phyloP scores from a whole-genome alignment of 768 basidiomycete species.

The Cubamyces sp. region DNA sequence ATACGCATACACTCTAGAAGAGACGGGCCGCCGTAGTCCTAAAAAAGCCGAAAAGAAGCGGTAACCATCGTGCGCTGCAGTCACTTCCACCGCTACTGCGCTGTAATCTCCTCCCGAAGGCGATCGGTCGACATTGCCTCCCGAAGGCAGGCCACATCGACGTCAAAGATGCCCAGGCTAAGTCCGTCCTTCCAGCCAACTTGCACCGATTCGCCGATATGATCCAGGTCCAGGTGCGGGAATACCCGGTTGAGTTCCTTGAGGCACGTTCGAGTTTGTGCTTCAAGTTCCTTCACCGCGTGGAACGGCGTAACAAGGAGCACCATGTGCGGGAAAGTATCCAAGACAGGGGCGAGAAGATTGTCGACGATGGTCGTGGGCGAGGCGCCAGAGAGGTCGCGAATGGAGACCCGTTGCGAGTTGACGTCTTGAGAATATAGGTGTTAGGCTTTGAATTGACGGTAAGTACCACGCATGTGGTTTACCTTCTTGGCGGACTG shows the following conservation, averaged over 20 bases:
- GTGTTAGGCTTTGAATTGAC: neutral
- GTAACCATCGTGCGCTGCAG: neutral
- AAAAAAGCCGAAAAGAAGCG: neutral
- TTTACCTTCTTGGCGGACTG: conserved; percentile 32
- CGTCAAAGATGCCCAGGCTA: conserved; percentile 38
- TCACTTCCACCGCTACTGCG: neutral
- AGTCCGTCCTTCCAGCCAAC: conserved; percentile 37
- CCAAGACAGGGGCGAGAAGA: conserved; percentile 19
- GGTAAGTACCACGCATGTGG: neutral
- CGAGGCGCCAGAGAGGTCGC: conserved; percentile 38
- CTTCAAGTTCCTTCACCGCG: conserved; percentile 30
- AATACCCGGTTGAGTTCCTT: conserved; percentile 32
- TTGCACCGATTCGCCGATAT: conserved; percentile 37
- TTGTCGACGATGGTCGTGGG: conserved; percentile 24
- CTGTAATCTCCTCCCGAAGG: neutral
- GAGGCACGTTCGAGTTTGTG: conserved; percentile 31
- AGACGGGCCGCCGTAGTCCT: neutral
- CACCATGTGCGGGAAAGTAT: conserved; percentile 22
- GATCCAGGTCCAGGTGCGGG: conserved; percentile 45
- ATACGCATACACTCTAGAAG: no score
- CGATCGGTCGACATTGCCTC: neutral
- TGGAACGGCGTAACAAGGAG: conserved; percentile 39
- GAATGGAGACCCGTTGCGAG: conserved; percentile 29
- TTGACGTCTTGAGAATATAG: conserved; percentile 29
- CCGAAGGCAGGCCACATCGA: conserved; percentile 24